A percentile compares a stretch with the other conserved stretches of the same genome.
Conservation (phyloP, 2,329 filamentous ascomycete species). For the Corynespora cassiicola region DNA sequence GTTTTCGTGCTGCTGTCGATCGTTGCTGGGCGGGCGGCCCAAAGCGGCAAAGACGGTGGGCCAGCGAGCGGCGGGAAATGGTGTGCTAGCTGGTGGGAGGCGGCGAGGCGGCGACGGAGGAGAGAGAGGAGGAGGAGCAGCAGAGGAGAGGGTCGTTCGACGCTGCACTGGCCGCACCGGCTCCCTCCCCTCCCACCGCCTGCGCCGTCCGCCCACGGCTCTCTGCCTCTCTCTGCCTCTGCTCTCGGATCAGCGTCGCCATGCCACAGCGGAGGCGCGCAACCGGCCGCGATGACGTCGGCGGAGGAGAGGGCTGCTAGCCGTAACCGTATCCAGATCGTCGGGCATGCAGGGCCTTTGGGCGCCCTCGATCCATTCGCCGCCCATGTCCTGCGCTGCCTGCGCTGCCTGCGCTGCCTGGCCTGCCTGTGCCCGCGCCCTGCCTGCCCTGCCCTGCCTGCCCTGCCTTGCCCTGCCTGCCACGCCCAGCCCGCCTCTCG, state of each 20-base stretch:
- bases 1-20: constrained; percentile 8
- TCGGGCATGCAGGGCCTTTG: no score
- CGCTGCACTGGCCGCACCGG: constrained; percentile 2
- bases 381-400: neutral
- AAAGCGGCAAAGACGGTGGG: neutral
- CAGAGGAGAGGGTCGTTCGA: neutral
- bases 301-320: no score
- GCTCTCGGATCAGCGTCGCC: no score
- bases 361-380: no score
- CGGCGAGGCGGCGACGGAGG: neutral
- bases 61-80: neutral
- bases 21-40: constrained; percentile 7
- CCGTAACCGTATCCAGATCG: no score
- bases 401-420: neutral
- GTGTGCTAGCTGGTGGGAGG: neutral
- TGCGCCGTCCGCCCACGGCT: no score
- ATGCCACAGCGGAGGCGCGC: no score
- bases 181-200: no score
- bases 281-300: no score
- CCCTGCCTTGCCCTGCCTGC: neutral
- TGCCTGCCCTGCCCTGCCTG: constrained; percentile 5
- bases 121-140: constrained; percentile 1
- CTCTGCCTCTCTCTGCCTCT: no score
- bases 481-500: neutral
- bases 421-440: neutral